These are phyloP conservation scores for Fusarium albidum DNA, from an alignment of 2,329 filamentous ascomycete species.

Conservation along the genomic window DNA sequence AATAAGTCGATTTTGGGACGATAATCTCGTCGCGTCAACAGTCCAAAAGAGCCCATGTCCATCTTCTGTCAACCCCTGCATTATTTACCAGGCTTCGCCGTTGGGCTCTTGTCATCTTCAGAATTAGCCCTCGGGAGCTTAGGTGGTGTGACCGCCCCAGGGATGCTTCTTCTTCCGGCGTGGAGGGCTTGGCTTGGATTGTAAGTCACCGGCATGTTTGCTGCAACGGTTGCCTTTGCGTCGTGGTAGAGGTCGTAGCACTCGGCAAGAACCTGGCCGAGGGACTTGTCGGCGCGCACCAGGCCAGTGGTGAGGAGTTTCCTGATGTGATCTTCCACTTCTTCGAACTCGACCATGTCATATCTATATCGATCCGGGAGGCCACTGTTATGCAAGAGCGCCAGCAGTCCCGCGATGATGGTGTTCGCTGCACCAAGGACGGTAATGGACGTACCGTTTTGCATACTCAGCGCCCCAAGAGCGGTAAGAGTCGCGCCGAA, in stretches of 20 bases:
- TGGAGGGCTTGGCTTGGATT: slow-evolving; percentile 37
- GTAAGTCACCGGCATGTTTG: slow-evolving; percentile 56
- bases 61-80: slow-evolving; percentile 3
- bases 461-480: slow-evolving; percentile 52
- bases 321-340: slow-evolving; percentile 60
- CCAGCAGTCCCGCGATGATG: slow-evolving; percentile 58
- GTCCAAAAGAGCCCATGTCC: slow-evolving; percentile 25
- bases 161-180: slow-evolving; percentile 10
- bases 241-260: slow-evolving; percentile 56
- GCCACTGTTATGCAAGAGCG: slow-evolving; percentile 62
- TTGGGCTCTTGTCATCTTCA: slow-evolving; percentile 23
- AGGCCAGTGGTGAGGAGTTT: slow-evolving; percentile 58
- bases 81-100: slow-evolving; percentile 14
- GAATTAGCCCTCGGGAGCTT: slow-evolving; percentile 8
- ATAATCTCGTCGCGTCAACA: slow-evolving; percentile 21
- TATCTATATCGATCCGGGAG: slow-evolving; percentile 60
- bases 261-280: slow-evolving; percentile 56
- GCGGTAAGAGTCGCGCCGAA: slow-evolving; percentile 59
- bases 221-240: slow-evolving; percentile 56
- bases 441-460: slow-evolving; percentile 54
- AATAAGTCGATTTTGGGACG: slow-evolving; percentile 24
- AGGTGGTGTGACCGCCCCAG: slow-evolving; percentile 5
- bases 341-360: slow-evolving; percentile 58
- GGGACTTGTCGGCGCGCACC: slow-evolving; percentile 50
- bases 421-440: slow-evolving; percentile 61